phyloP scores from a whole-genome alignment of 345 rosid genomes.

The Ceriops decandra region DNA sequence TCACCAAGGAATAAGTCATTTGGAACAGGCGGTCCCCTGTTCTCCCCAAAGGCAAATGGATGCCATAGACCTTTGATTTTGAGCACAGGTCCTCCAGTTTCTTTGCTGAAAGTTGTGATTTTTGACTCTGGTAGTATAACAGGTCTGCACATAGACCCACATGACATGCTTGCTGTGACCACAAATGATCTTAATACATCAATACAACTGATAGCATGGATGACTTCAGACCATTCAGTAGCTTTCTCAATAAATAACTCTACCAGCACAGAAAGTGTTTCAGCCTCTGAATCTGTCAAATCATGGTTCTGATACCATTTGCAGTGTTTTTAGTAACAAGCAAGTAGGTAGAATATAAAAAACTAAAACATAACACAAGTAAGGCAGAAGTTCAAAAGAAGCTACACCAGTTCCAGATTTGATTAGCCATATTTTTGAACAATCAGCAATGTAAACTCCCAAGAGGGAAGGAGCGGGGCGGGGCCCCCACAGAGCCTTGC shows the following conservation, averaged over 20 bases:
- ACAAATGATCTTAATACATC: constrained; percentile 79
- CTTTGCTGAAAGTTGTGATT: constrained; percentile 26
- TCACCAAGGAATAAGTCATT: constrained; percentile 73
- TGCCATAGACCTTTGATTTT: constrained; percentile 84
- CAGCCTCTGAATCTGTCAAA: constrained; percentile 64
- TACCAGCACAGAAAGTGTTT: constrained; percentile 63
- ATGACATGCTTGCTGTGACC: constrained; percentile 50
- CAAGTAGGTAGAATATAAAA: background rate
- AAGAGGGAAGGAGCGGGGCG: background rate
- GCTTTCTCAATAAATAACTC: constrained; percentile 83
- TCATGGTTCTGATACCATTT: constrained; percentile 63
- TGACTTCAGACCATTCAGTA: constrained; percentile 68
- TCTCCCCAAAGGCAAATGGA: constrained; percentile 74
- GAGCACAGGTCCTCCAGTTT: constrained; percentile 52
- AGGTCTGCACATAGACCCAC: constrained; percentile 68
- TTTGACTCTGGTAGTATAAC: constrained; percentile 50
- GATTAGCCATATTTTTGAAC: background rate
- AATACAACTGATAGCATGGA: constrained; percentile 66
- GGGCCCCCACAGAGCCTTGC: background rate
- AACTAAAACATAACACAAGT: background rate
- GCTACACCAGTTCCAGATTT: background rate
- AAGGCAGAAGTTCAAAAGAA: background rate
- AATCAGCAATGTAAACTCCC: background rate
- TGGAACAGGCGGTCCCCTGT: constrained; percentile 70
- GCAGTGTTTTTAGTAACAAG: constrained; percentile 10